Percentiles rank a stretch among this genome's conserved stretches.
These are phyloP conservation scores for Aspergillus sclerotioniger DNA, from an alignment of 495 filamentous ascomycete species.

Conservation along the genomic window DNA sequence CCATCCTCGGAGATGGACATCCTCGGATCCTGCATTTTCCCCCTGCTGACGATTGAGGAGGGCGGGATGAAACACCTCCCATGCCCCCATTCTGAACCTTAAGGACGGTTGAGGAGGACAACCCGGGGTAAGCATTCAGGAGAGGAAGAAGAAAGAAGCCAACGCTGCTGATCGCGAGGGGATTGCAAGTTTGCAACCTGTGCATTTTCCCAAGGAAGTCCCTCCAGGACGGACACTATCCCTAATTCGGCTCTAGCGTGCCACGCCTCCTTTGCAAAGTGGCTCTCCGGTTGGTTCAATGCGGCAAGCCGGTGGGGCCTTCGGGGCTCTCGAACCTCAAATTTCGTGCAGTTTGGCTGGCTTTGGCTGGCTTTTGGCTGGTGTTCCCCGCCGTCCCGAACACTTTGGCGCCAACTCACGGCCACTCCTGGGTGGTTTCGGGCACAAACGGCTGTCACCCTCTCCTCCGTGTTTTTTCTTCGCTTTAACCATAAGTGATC, in stretches of 20 bases:
- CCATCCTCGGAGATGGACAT: no score
- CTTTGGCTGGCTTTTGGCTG: no score
- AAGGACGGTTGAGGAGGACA: no score
- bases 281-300: conserved; percentile 6
- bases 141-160: no score
- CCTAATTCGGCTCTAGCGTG: neutral
- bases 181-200: no score
- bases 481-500: neutral
- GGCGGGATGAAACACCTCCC: no score
- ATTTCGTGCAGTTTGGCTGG: conserved; percentile 5
- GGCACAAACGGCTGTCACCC: conserved; percentile 9
- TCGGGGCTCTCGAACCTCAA: neutral
- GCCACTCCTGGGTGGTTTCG: neutral
- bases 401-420: neutral
- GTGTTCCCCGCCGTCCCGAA: conserved; percentile 1
- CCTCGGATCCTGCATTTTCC: no score
- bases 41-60: no score
- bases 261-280: neutral
- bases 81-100: no score
- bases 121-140: no score
- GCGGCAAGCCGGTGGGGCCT: conserved; percentile 3
- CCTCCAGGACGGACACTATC: conserved; percentile 7
- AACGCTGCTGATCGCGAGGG: no score
- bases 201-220: no score
- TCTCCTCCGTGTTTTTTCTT: neutral